These are phyloP conservation scores for Boletus speciosus DNA, from an alignment of 768 basidiomycete species.

Conservation along the genomic window DNA sequence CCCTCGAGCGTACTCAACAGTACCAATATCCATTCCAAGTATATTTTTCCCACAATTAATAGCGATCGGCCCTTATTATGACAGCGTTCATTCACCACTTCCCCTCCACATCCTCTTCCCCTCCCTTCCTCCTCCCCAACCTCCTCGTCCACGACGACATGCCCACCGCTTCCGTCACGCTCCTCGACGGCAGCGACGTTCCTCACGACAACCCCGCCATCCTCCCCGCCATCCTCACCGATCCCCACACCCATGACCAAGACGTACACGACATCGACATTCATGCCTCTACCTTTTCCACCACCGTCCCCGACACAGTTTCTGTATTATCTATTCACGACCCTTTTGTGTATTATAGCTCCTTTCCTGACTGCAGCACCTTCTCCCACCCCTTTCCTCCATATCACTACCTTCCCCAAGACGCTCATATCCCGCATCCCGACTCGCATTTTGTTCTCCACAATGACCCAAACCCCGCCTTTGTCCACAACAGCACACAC, in stretches of 20 bases:
- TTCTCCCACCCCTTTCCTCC: constrained; percentile 21
- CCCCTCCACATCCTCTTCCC: constrained; percentile 17
- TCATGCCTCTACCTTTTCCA: constrained; percentile 23
- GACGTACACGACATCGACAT: constrained; percentile 34
- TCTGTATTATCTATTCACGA: constrained; percentile 36
- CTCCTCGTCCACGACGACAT: constrained; percentile 13
- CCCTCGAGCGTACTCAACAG: not conserved
- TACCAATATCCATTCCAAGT: not conserved
- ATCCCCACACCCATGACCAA: constrained; percentile 24
- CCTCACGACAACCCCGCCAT: constrained; percentile 11
- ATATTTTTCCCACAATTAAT: constrained; percentile 26
- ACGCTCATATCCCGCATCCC: constrained; percentile 23
- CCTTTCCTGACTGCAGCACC: constrained; percentile 24
- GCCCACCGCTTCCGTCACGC: constrained; percentile 17
- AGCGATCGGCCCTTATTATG: constrained; percentile 33
- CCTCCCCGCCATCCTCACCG: constrained; percentile 19
- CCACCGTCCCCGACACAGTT: constrained; percentile 15
- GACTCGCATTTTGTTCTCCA: constrained; percentile 29
- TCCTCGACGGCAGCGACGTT: constrained; percentile 19
- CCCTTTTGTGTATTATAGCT: constrained; percentile 31
- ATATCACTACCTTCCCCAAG: constrained; percentile 27
- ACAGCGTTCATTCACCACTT: constrained; percentile 21
- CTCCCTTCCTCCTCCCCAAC: not conserved
- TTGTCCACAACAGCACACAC: constrained; percentile 21
- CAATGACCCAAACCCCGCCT: constrained; percentile 14